These are phyloP conservation scores for Eucalyptus decipiens DNA, from an alignment of 345 rosid species.

Conservation along the genomic window DNA sequence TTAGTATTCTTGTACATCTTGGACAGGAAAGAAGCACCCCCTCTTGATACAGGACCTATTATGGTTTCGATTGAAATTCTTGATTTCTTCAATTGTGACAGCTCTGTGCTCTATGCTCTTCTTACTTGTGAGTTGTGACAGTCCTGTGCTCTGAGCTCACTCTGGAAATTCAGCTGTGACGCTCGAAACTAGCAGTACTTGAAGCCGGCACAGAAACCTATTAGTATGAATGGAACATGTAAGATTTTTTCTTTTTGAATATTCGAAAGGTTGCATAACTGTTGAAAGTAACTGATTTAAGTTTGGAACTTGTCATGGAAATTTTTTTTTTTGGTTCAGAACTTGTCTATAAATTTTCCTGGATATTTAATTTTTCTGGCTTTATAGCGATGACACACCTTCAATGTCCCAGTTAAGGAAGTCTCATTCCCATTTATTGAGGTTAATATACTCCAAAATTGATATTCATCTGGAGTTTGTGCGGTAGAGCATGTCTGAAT, in stretches of 20 bases:
- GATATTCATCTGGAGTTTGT: neutral
- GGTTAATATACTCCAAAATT: neutral
- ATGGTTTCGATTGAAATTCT: neutral
- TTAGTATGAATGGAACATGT: neutral
- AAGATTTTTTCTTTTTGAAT: neutral
- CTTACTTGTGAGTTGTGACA: neutral
- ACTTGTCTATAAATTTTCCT: neutral
- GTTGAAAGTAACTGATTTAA: neutral
- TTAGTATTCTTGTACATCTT: neutral
- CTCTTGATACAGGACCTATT: neutral
- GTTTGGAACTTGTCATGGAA: neutral
- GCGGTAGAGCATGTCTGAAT: neutral
- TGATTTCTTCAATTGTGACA: neutral
- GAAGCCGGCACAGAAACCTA: neutral
- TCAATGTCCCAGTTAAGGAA: neutral
- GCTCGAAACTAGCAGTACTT: neutral
- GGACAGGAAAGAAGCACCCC: neutral
- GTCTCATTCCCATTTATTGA: neutral
- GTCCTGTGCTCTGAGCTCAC: slow-evolving; percentile 16
- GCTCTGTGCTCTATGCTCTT: slow-evolving; percentile 21
- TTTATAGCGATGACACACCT: neutral
- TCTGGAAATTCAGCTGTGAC: neutral
- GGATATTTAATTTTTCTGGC: neutral
- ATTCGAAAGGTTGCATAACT: neutral
- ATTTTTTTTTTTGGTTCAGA: neutral